Conservation (phyloP, 148 eudicot genomes). For the Nyssa sinensis region DNA sequence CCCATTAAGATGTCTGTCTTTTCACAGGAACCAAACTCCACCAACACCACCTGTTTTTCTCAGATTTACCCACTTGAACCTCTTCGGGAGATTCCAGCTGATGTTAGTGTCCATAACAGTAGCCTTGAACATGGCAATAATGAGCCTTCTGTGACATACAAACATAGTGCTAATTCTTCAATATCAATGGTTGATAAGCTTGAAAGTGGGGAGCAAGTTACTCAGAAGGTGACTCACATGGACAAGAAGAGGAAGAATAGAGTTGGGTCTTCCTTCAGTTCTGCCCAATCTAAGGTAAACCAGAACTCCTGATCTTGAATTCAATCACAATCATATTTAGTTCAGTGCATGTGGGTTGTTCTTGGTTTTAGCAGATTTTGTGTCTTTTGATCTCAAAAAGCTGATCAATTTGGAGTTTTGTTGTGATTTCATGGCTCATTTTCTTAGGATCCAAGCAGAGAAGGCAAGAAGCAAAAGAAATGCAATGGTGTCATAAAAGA, state of each 20-base stretch:
- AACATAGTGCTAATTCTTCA: background rate
- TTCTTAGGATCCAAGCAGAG: constrained; percentile 29
- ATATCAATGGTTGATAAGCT: background rate
- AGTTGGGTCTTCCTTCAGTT: constrained; percentile 34
- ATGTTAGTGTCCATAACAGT: constrained; percentile 20
- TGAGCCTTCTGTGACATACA: background rate
- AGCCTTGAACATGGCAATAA: constrained; percentile 16
- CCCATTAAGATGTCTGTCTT: constrained; percentile 8
- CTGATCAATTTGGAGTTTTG: background rate
- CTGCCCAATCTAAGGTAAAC: constrained; percentile 48
- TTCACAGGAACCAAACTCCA: constrained; percentile 5
- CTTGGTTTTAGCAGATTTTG: background rate
- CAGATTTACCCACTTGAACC: constrained; percentile 10
- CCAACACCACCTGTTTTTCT: constrained; percentile 10
- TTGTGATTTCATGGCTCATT: background rate
- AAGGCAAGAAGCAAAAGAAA: constrained; percentile 40
- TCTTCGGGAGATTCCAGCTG: constrained; percentile 11
- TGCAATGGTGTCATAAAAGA: constrained; percentile 11
- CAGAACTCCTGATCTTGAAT: too few relatives aligned
- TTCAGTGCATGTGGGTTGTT: background rate
- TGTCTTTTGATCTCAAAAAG: background rate
- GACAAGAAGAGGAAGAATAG: constrained; percentile 37
- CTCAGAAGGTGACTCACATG: constrained; percentile 12
- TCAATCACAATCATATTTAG: too few relatives aligned
- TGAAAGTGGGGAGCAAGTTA: constrained; percentile 26